phyloP scores from a whole-genome alignment of 345 rosid genomes.

The Arabis hirsuta region DNA sequence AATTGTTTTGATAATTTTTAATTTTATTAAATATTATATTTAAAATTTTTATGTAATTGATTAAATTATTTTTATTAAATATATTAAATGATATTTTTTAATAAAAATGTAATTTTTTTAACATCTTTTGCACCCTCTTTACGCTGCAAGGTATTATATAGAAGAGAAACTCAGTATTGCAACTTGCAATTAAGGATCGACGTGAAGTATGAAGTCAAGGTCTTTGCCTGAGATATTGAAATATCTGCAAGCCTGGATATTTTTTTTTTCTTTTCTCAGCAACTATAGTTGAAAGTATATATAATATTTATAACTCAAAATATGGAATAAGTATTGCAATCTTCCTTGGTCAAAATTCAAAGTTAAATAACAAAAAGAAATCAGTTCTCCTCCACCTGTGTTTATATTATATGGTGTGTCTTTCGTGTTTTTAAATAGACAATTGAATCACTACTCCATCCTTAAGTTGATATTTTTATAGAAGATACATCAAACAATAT shows the following conservation, averaged over 20 bases:
- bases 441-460: background rate
- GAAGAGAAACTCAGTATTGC: no score
- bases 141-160: background rate
- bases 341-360: constrained; percentile 15
- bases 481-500: background rate
- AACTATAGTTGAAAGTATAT: constrained; percentile 28
- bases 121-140: background rate
- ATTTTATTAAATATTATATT: no score
- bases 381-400: background rate
- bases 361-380: background rate
- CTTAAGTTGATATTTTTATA: background rate
- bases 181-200: background rate
- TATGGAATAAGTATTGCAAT: background rate
- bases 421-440: background rate
- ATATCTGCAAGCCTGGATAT: constrained; percentile 29
- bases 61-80: no score
- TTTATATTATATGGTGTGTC: background rate
- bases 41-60: no score
- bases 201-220: constrained; percentile 26
- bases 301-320: background rate
- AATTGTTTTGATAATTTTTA: no score
- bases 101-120: no score
- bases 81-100: no score
- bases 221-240: constrained; percentile 19
- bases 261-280: background rate